phyloP scores from a whole-genome alignment of 257 asterid genomes.

The Schizonepeta tenuifolia region DNA sequence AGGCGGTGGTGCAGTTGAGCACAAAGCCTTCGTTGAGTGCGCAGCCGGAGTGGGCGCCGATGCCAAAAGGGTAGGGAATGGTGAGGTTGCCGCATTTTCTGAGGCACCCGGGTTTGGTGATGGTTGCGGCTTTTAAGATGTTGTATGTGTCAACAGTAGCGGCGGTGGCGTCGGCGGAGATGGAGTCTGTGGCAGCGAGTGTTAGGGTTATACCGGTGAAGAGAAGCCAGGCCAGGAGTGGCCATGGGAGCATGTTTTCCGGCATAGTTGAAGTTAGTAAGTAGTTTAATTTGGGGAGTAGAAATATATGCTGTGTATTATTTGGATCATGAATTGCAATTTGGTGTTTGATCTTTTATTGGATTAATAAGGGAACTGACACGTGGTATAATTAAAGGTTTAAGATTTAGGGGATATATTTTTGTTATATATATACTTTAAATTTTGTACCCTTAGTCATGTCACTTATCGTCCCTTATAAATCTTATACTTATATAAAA shows the following conservation, averaged over 20 bases:
- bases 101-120: constrained; percentile 48
- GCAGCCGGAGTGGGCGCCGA: constrained; percentile 49
- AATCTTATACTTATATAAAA: no score
- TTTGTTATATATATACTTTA: no score
- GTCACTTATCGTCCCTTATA: no score
- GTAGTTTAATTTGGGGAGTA: background rate
- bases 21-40: constrained; percentile 28
- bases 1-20: constrained; percentile 54
- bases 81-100: constrained; percentile 58
- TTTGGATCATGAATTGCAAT: no score
- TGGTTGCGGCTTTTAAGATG: constrained; percentile 36
- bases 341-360: no score
- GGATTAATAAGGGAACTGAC: no score
- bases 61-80: constrained; percentile 67
- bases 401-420: no score
- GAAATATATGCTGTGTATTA: background rate
- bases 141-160: constrained; percentile 41
- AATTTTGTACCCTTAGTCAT: no score
- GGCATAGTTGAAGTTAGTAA: constrained; percentile 13
- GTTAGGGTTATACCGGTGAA: constrained; percentile 32
- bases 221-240: constrained; percentile 24
- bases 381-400: no score
- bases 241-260: constrained; percentile 18
- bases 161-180: constrained; percentile 16
- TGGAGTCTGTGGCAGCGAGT: no score